These are phyloP conservation scores for Rhodosporidiobolus sp. DNA, from an alignment of 768 basidiomycete species.

Conservation along the genomic window DNA sequence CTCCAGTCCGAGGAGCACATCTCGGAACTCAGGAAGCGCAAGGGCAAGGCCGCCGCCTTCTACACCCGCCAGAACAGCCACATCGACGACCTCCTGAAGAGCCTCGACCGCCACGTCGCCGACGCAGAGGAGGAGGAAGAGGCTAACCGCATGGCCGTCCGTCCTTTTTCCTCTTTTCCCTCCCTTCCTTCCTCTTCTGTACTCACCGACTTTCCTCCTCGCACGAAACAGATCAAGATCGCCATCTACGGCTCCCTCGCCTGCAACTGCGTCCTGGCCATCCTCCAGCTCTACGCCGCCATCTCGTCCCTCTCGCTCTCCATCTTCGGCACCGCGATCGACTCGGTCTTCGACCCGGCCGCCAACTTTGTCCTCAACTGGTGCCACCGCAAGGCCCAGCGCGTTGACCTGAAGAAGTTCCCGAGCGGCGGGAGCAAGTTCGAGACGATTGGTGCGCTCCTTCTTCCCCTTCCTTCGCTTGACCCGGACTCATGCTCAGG, in stretches of 20 bases:
- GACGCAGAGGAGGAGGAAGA: constrained; percentile 73
- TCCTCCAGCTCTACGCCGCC: constrained; percentile 73
- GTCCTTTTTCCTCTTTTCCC: background rate
- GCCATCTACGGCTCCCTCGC: constrained; percentile 80
- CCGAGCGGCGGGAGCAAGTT: constrained; percentile 54
- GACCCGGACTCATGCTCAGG: background rate
- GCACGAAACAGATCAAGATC: constrained; percentile 65
- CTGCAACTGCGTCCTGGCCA: constrained; percentile 56
- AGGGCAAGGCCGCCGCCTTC: constrained; percentile 57
- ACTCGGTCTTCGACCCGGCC: constrained; percentile 55
- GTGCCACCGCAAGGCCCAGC: constrained; percentile 69
- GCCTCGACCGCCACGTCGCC: constrained; percentile 81
- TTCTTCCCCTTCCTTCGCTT: constrained; percentile 61
- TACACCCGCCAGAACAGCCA: constrained; percentile 57
- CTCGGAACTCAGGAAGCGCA: constrained; percentile 58
- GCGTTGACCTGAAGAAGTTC: constrained; percentile 79
- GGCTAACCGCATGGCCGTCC: constrained; percentile 55
- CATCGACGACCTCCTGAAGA: constrained; percentile 79
- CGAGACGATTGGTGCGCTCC: constrained; percentile 20
- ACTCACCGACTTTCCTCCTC: background rate
- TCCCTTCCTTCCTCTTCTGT: no score
- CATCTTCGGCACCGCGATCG: constrained; percentile 82
- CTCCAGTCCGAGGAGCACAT: constrained; percentile 65
- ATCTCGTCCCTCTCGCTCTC: constrained; percentile 77
- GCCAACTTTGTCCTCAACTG: constrained; percentile 53